Evolutionary conservation across 2,329 filamentous ascomycete species (phyloP), one percentile per base, ranked within the genome.

Genomic region (Aspergillus latus): DNA sequence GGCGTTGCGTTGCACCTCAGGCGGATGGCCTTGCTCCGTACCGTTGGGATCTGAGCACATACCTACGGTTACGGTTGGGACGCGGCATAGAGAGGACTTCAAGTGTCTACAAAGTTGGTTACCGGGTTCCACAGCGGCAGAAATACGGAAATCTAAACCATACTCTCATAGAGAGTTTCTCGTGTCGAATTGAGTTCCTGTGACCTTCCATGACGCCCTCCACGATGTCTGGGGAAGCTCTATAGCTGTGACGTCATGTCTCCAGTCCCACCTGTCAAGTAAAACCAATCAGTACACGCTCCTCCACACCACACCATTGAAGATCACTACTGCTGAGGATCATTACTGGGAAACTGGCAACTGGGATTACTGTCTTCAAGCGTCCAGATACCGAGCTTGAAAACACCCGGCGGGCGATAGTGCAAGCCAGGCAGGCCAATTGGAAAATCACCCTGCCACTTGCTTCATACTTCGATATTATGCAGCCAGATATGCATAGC

Each of bases 151-250:
- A 5, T 5, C 13, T 13, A 37, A 13, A 13, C 34, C 36, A 16
- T n/a, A 5, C 3, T 21, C 26, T 16, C 5, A 16, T 42, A 10
- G 39, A 26, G 4, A 21, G 13, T 15, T 26, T 10, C 11, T 15
- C 3, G 45, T 5, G 13, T 13, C 6, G 39, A 29, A 16, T 30
- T 32, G 36, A 15, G 37, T 50, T 16, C 37, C 30, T 32, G 37
- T 5, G 13, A 42, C 11, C 37, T 11, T 42, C 21, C 26, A 30
- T 50, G 48, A 42, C 48, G 39, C n/a, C 29, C 37, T 10, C 29
- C 36, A 42, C n/a, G n/a, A 42, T 32, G 48, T 50, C 48, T 50
- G 48, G 48, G 48, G 48, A 50, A 50, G 48, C 48, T 50, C 48
- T 37, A 42, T 11, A n/a, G 9, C 21, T 3, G 9, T 50, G 48